Evolutionary conservation across 1,284 basidiomycete genomes (phyloP).

Genomic region (Rhodofomes roseus): DNA sequence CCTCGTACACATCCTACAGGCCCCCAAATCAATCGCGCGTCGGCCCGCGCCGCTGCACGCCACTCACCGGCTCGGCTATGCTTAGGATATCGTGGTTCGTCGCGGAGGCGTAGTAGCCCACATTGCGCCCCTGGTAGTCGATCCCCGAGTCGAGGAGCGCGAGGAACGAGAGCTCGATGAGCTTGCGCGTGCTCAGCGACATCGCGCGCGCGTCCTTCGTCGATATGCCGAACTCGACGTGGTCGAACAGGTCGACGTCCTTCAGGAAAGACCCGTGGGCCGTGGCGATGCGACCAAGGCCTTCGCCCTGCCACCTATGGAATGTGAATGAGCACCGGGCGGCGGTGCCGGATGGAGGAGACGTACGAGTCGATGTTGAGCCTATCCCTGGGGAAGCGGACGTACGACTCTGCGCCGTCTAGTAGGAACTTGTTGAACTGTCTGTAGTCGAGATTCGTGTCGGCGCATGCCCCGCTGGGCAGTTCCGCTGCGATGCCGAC

Average conservation of each 20-base stretch:
- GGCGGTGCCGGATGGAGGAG: too few species aligned
- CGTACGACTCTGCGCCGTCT: too few species aligned
- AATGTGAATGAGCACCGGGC: too few species aligned
- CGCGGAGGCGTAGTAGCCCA: slow-evolving; percentile 37
- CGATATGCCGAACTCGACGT: slow-evolving; percentile 38
- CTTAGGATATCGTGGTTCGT: slow-evolving; percentile 9
- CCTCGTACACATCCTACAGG: slow-evolving; percentile 33
- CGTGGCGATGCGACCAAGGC: slow-evolving; percentile 23
- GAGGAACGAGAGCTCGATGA: slow-evolving; percentile 37
- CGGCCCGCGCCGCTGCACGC: too few species aligned
- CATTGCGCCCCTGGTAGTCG: slow-evolving; percentile 32
- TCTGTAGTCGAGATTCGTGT: too few species aligned
- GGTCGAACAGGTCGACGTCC: slow-evolving; percentile 33
- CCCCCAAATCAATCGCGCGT: too few species aligned
- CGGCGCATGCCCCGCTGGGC: too few species aligned
- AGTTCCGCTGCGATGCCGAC: too few species aligned
- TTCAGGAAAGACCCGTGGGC: slow-evolving; percentile 36
- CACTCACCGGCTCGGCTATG: not conserved
- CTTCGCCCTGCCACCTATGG: too few species aligned
- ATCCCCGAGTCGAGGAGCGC: slow-evolving; percentile 40
- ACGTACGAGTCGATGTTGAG: too few species aligned
- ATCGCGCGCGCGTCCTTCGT: slow-evolving; percentile 34
- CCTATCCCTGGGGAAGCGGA: too few species aligned
- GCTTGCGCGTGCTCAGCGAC: slow-evolving; percentile 32
- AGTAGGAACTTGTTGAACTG: too few species aligned